Evolutionary conservation across 345 rosid species (phyloP), one percentile per base, ranked within the genome.

Genomic region (Rhodamnia rubescens): DNA sequence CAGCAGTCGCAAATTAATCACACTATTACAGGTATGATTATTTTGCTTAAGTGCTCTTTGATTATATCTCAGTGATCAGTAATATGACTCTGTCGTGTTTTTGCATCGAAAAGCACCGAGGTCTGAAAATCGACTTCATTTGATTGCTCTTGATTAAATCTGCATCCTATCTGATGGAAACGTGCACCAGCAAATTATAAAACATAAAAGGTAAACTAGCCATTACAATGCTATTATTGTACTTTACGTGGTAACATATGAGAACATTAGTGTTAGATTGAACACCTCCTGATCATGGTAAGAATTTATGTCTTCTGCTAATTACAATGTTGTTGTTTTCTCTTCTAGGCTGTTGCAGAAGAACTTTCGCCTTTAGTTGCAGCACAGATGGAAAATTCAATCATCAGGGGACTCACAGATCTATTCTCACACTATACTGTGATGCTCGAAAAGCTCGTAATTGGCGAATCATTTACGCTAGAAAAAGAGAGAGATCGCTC

Each of bases 1-100:
- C 88, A 92, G 96, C n/a, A 93, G 96, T 69, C 86, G 90, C 89
- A 94, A 92, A 86, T 87, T 94, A 64, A 75, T 93, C 29, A 92
- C 93, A 21, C 88, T 94, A 51, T 81, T 92, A 87, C 95, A 92
- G 96, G 96, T 93, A 57, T 85, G 89, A 83, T 84, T 78, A 10
- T 49, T 82, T 50, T 59, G 53, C 50, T 88, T 32, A 24, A 69
- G 52, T 51, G 14, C 32, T 56, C 26, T 32, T 26, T 53, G 55
- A 58, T 24, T 29, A 84, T 40, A 69, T 69, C 50, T 32, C 58
- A 32, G 24, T 74, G 52, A 40, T 82, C 85, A 55, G 47, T 36
- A 69, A 18, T 69, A 36, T 0, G 1, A 69, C 47, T 69, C 18
- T 69, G 22, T 36, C 40, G 47, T 69, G 26, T 21, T 69, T 69